Evolutionary conservation across 148 eudicot species (phyloP).

Genomic region (Limonium bicolor): DNA sequence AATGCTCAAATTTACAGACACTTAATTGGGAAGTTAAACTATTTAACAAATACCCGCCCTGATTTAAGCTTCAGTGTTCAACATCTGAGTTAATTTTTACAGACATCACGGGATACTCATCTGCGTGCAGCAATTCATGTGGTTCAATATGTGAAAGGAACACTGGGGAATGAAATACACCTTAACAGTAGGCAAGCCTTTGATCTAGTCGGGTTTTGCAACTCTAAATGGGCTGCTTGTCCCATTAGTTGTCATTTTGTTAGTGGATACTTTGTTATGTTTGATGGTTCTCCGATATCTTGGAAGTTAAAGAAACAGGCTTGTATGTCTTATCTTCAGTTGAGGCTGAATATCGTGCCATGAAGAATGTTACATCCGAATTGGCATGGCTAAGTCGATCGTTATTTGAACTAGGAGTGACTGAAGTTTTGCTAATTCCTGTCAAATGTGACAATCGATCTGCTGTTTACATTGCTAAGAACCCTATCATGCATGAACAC

Average conservation of each 20-base stretch:
- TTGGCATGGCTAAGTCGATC: no score
- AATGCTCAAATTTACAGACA: neutral
- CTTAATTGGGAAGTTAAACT: neutral
- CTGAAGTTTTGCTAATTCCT: no score
- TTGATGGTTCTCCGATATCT: neutral
- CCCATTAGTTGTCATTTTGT: neutral
- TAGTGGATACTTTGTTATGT: neutral
- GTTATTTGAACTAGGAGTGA: no score
- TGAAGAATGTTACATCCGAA: neutral
- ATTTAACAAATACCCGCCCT: neutral
- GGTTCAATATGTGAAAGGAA: neutral
- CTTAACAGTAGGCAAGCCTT: neutral
- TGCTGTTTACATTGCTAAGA: no score
- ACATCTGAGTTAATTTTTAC: neutral
- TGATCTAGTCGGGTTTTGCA: neutral
- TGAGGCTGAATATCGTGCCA: neutral
- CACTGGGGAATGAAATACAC: neutral
- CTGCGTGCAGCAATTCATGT: neutral
- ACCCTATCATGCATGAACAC: no score
- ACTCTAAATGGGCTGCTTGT: neutral
- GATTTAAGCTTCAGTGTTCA: neutral
- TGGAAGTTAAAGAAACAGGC: no score
- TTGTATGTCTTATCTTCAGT: neutral
- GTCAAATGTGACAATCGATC: no score
- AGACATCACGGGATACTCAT: neutral